Base-by-base conservation (phyloP, 2,329 filamentous ascomycete species). In the Sphaceloma murrayae region DNA sequence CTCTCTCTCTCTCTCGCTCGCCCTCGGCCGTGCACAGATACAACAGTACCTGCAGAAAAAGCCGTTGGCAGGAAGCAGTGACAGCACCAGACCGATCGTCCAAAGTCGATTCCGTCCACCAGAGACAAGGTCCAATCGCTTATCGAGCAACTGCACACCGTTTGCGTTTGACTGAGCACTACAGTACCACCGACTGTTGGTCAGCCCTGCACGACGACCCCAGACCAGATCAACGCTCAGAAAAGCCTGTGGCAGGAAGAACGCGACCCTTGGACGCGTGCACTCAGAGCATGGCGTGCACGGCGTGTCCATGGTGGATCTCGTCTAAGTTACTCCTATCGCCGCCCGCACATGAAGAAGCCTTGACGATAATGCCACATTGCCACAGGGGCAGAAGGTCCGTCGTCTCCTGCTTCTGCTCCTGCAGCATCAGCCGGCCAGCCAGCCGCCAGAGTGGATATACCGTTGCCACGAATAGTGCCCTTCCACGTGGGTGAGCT, bases 331-430 rank as follows among this genome's bases (percentile, higher is more conserved):
- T n/a, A n/a, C n/a, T n/a, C n/a, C n/a, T n/a, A n/a, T n/a, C n/a
- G n/a, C n/a, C n/a, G n/a, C n/a, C n/a, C n/a, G n/a, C n/a, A n/a
- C n/a, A n/a, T n/a, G n/a, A n/a, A n/a, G n/a, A n/a, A n/a, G n/a
- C n/a, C n/a, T n/a, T n/a, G n/a, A n/a, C n/a, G n/a, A n/a, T n/a
- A n/a, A n/a, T n/a, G n/a, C n/a, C n/a, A n/a, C n/a, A n/a, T n/a
- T n/a, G n/a, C n/a, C n/a, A n/a, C n/a, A n/a, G n/a, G n/a, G n/a
- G n/a, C n/a, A n/a, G n/a, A n/a, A n/a, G n/a, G n/a, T n/a, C n/a
- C n/a, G n/a, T 40, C 36, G 24, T 40, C 36, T 40, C 36, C 36
- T 40, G 36, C 36, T 40, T 40, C 21, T 16, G n/a, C 14, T 40
- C 36, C 16, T 16, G 36, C 36, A 27, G 36, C 36, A 27, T 40